Evolutionary conservation across 805 yeast genomes (phyloP).

Genomic region (Sugiyamaella valdiviana): DNA sequence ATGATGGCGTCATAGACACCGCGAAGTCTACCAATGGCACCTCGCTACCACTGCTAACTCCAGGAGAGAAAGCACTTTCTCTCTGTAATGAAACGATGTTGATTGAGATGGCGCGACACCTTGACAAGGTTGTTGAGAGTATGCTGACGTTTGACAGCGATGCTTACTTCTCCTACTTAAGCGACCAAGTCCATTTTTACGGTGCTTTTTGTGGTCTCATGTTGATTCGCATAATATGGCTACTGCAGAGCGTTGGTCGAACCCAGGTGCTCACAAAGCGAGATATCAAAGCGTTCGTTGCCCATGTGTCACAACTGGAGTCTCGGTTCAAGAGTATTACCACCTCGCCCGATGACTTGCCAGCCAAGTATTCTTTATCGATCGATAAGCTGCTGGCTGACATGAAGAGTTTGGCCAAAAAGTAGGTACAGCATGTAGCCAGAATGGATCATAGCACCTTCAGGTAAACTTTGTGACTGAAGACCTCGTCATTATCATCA

Average conservation of each 20-base stretch:
- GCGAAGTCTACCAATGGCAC: neutral
- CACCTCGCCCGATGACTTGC: constrained; percentile 14
- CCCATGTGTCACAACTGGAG: constrained; percentile 6
- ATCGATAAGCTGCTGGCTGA: neutral
- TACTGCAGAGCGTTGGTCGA: constrained; percentile 5
- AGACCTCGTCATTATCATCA: constrained; percentile 35
- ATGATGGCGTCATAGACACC: neutral
- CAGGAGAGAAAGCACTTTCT: constrained; percentile 10
- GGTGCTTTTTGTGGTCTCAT: constrained; percentile 25
- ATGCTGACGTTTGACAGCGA: constrained; percentile 41
- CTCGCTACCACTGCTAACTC: neutral
- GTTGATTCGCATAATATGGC: constrained; percentile 13
- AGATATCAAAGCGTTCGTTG: constrained; percentile 1
- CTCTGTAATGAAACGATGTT: constrained; percentile 23
- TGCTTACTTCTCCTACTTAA: constrained; percentile 59
- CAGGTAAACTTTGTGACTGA: constrained; percentile 77
- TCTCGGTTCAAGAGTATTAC: constrained; percentile 11
- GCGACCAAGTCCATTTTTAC: constrained; percentile 58
- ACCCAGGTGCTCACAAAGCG: constrained; percentile 5
- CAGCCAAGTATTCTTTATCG: constrained; percentile 9
- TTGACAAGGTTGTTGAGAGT: constrained; percentile 39
- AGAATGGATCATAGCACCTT: neutral
- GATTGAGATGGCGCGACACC: constrained; percentile 36
- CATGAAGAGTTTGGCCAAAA: neutral
- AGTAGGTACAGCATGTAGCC: neutral